Base-by-base conservation (phyloP, 345 rosid genomes). In the Arabidopsis suecica region DNA sequence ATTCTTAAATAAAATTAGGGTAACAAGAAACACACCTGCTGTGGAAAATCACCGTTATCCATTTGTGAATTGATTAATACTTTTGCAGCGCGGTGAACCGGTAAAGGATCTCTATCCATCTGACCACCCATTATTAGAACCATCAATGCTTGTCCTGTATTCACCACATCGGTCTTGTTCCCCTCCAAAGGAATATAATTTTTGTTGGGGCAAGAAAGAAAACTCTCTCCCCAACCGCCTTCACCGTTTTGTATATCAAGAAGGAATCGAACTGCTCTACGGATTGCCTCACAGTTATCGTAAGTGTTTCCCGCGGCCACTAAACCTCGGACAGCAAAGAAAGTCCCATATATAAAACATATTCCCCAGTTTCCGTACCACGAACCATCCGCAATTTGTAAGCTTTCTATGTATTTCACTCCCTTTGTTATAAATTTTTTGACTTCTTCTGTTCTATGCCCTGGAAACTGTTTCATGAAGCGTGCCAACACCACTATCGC, bases 351-450 rank as follows among this genome's bases (percentile, higher is more conserved):
- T 0, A 85, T 83, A 73, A 86, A 87, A 68, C 94, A 89, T 3
- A 89, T 85, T 14, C 95, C 95, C 95, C 91, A 86, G 16, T 73
- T 86, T 13, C 91, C 95, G 9, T 86, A 89, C 93, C 96, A 89
- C 41, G 86, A 87, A 48, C 96, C 96, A 30, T 88, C 86, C 0
- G 73, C 57, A 45, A 30, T 79, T 79, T 88, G 96, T 50, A 80
- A 53, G 47, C 62, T 23, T 61, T 86, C 83, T 5, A 89, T 56
- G 73, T 78, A 89, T 9, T 64, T 32, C 0, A 76, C 83, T 3
- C 83, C 96, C 1, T 80, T 88, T 1, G 7, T 5, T 2, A 90
- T 78, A 82, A 81, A 85, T 23, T 9, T 59, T 13, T 85, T 82
- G 12, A 90, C 75, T 64, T 88, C 91, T 41, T 81, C 79, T 53